Evolutionary conservation across 2,329 filamentous ascomycete genomes (phyloP), one percentile per base, ranked within the genome.

Genomic region (Fusarium circinatum): DNA sequence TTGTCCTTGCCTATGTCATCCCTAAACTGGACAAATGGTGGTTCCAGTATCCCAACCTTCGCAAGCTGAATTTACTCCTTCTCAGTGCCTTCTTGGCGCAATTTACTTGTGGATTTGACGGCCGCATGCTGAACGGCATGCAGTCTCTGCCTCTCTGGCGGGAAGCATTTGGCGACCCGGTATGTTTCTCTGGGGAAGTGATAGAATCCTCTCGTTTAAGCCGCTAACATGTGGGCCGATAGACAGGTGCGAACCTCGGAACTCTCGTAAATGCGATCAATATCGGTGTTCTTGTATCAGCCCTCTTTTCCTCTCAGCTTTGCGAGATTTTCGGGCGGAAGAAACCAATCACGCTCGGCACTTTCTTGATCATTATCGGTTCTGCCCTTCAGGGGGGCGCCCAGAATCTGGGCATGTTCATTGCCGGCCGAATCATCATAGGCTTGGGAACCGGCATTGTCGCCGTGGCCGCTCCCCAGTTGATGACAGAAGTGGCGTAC

Each of bases 151-250:
- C 42, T 20, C 42, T 45, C 17, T 45, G 42, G 42, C 17, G 42
- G 17, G 42, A 45, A 45, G 42, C 42, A 45, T 45, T 45, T 26
- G 42, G 42, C 0, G n/a, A 45, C 3, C 24, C 42, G 6, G 42
- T 45, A 45, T 26, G 42, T 45, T 34, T 34, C 32, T 34, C 32
- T 34, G 32, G 1, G 32, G 32, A 34, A 34, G 32, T 15, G 3
- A 34, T 34, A 15, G 14, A 34, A 34, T 34, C 32, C 3, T 34
- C 7, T 18, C 7, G 11, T 24, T 17, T 12, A 24, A 44, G n/a
- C 0, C n/a, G 2, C 42, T 44, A 12, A 44, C 17, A 0, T 12
- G n/a, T 26, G 42, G 13, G n/a, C 7, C 3, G 11, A 26, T 26
- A 45, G 42, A 45, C 42, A 45, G n/a, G 42, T 18, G 42, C 42